phyloP scores from a whole-genome alignment of 108 stramenopile species.

The Discostella pseudostelligera region DNA sequence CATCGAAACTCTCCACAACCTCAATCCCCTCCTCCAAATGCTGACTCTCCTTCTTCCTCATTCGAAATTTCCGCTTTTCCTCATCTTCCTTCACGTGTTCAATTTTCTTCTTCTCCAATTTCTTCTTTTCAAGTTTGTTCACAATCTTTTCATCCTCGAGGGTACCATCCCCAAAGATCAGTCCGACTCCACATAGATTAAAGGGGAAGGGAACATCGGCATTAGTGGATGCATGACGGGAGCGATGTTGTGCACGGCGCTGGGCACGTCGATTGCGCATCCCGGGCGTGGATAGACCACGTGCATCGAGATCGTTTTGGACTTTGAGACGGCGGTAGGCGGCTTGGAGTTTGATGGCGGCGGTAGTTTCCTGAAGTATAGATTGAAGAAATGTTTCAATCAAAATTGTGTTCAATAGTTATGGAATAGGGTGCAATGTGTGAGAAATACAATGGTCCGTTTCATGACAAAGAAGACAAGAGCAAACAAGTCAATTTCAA shows the following conservation, averaged over 20 bases:
- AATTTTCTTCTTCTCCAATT: constrained; percentile 44
- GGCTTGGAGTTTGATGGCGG: constrained; percentile 76
- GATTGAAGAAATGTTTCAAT: no score
- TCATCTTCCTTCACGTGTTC: constrained; percentile 44
- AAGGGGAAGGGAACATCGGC: constrained; percentile 59
- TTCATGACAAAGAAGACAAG: background rate
- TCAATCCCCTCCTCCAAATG: constrained; percentile 54
- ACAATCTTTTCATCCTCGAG: constrained; percentile 54
- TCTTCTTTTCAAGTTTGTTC: constrained; percentile 45
- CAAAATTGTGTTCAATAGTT: background rate
- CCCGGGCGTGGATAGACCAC: constrained; percentile 56
- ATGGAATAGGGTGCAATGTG: background rate
- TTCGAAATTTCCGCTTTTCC: constrained; percentile 48
- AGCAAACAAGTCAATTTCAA: background rate
- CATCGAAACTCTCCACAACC: constrained; percentile 49
- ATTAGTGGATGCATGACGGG: constrained; percentile 14
- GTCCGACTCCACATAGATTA: constrained; percentile 59
- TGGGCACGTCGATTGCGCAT: constrained; percentile 66
- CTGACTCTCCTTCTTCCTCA: constrained; percentile 46
- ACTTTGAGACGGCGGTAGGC: constrained; percentile 57
- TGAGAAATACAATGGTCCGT: constrained; percentile 7
- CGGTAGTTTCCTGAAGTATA: constrained; percentile 58
- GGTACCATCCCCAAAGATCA: constrained; percentile 65
- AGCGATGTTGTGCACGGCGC: constrained; percentile 44
- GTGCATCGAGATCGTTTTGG: constrained; percentile 49